Conservation (phyloP, 225 moss, liverwort and hornwort species). For the Anthoceros angustus region DNA sequence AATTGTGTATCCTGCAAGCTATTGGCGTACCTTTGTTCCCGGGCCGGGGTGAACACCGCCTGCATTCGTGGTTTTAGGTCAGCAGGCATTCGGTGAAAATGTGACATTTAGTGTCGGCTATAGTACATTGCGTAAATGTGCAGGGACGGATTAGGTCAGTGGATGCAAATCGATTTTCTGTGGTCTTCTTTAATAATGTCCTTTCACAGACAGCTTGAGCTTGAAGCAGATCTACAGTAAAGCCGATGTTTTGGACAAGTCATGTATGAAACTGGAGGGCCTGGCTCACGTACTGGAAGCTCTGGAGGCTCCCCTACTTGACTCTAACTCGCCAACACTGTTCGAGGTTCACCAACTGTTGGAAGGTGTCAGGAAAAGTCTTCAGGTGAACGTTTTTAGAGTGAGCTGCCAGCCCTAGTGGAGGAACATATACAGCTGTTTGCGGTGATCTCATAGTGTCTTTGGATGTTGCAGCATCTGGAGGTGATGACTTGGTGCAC, state of each 20-base stretch:
- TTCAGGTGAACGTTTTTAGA: slow-evolving; percentile 30
- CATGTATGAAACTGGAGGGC: slow-evolving; percentile 70
- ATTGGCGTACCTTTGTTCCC: background rate
- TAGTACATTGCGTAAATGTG: too few relatives aligned
- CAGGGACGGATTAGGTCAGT: background rate
- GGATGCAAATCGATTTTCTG: background rate
- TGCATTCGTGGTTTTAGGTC: background rate
- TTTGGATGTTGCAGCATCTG: slow-evolving; percentile 45
- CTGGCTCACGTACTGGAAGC: slow-evolving; percentile 63
- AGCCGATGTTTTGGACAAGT: slow-evolving; percentile 53
- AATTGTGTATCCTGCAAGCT: slow-evolving; percentile 58
- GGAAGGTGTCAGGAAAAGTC: slow-evolving; percentile 68
- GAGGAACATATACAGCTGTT: too few relatives aligned
- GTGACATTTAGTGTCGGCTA: too few relatives aligned
- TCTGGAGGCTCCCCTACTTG: slow-evolving; percentile 71
- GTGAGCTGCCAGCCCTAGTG: too few relatives aligned
- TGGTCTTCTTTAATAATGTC: background rate
- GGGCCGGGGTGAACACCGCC: background rate
- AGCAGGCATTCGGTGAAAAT: too few relatives aligned
- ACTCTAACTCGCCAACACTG: slow-evolving; percentile 51
- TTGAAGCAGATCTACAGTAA: slow-evolving; percentile 56
- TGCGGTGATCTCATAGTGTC: background rate
- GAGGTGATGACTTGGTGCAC: slow-evolving; percentile 97
- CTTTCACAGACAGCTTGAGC: slow-evolving; percentile 39
- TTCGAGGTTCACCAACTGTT: slow-evolving; percentile 68